A percentile compares a stretch with the other conserved stretches of the same genome.
These are phyloP conservation scores for Themeda triandra DNA, from an alignment of 176 grass and related monocot species.

Conservation along the genomic window DNA sequence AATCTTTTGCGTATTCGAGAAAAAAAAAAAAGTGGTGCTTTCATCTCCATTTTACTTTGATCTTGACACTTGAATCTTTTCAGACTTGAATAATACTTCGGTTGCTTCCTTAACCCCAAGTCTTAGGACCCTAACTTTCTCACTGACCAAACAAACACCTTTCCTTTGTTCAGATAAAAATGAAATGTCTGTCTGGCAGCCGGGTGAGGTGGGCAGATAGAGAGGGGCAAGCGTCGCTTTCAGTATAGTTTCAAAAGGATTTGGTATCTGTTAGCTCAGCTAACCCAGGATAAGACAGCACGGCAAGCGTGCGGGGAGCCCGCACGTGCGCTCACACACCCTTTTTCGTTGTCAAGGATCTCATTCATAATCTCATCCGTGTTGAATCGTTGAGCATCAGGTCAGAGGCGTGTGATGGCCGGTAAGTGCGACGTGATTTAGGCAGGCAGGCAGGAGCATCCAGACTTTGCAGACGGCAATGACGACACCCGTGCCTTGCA, in stretches of 20 bases:
- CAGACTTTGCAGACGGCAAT: slow-evolving; percentile 18
- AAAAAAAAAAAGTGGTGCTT: background rate
- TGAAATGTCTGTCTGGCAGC: background rate
- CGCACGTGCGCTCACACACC: slow-evolving; percentile 26
- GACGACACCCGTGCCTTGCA: slow-evolving; percentile 10
- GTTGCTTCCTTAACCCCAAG: background rate
- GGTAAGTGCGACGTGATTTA: background rate
- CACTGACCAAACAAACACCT: background rate
- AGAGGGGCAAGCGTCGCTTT: slow-evolving; percentile 19
- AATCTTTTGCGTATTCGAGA: too few species aligned
- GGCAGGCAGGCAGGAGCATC: slow-evolving; percentile 10
- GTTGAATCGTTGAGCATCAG: background rate
- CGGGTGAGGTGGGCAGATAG: too few species aligned
- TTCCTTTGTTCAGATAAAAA: background rate
- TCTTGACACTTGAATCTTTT: background rate
- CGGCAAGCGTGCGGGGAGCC: background rate
- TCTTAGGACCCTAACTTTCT: background rate
- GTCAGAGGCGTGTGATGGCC: background rate
- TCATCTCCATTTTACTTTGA: background rate
- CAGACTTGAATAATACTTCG: background rate
- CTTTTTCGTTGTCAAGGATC: background rate
- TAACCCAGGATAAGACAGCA: slow-evolving; percentile 24
- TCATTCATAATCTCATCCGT: background rate
- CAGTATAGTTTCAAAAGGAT: slow-evolving; percentile 27
- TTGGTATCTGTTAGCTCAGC: slow-evolving; percentile 44